Evolutionary conservation across 331 rosid genomes (phyloP).

Genomic region (Dryas integrifolia): DNA sequence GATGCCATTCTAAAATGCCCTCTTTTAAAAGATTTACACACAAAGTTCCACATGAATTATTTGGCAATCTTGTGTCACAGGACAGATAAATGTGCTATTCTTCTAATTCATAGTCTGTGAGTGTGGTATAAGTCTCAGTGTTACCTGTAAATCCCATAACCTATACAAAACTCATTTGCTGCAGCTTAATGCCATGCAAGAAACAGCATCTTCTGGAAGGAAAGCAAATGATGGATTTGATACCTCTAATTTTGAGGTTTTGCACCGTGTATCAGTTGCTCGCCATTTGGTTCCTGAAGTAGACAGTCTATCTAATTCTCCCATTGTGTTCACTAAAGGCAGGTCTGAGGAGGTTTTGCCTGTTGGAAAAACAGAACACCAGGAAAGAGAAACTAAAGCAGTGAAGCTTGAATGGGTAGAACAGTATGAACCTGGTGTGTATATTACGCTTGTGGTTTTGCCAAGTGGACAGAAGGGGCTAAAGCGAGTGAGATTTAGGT

Average conservation of each 20-base stretch:
- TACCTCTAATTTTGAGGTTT: conserved; percentile 22
- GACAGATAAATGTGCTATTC: neutral
- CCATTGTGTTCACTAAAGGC: conserved; percentile 50
- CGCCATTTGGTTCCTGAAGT: conserved; percentile 26
- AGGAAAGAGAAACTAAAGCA: conserved; percentile 30
- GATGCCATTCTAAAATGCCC: too few species aligned
- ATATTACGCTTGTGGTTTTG: conserved; percentile 57
- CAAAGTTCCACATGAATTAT: too few species aligned
- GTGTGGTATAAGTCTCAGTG: too few species aligned
- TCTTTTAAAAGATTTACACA: too few species aligned
- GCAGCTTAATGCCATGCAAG: conserved; percentile 69
- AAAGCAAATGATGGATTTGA: conserved; percentile 42
- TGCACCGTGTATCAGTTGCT: conserved; percentile 3
- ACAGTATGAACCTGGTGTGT: conserved; percentile 69
- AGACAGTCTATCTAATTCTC: conserved; percentile 52
- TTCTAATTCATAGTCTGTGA: too few species aligned
- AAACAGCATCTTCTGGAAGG: conserved; percentile 34
- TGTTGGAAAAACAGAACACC: conserved; percentile 27
- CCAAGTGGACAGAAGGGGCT: conserved; percentile 62
- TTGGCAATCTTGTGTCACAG: neutral
- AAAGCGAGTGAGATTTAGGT: conserved; percentile 85
- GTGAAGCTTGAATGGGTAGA: conserved; percentile 65
- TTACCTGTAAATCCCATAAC: too few species aligned
- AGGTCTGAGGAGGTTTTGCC: conserved; percentile 29
- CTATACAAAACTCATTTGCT: conserved; percentile 7